phyloP scores from a whole-genome alignment of 75 land plant species.

The Cupressus sempervirens region DNA sequence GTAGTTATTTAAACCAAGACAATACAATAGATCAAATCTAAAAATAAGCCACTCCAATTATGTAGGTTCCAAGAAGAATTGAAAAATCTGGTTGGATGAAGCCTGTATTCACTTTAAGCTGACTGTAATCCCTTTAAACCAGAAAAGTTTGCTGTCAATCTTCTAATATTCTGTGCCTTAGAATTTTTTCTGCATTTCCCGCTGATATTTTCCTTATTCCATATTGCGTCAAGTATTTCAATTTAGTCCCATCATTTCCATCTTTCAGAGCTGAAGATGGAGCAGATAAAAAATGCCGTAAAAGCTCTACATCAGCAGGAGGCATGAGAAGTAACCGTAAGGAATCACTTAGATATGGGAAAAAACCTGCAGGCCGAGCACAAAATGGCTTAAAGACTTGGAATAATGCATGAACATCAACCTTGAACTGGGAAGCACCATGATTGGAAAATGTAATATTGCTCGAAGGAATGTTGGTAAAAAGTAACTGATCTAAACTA shows the following conservation, averaged over 20 bases:
- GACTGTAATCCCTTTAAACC: background rate
- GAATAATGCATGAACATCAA: slow-evolving; percentile 58
- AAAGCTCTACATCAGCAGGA: slow-evolving; percentile 17
- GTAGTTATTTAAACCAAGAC: too few relatives aligned
- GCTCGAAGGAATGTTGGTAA: slow-evolving; percentile 44
- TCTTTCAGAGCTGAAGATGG: slow-evolving; percentile 14
- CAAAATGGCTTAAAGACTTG: slow-evolving; percentile 79
- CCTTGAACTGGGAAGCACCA: slow-evolving; percentile 57
- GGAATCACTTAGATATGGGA: slow-evolving; percentile 58
- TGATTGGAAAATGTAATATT: slow-evolving; percentile 50
- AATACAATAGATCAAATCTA: too few relatives aligned
- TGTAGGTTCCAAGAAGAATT: background rate
- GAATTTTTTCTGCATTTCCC: slow-evolving; percentile 48
- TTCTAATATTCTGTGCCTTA: slow-evolving; percentile 31
- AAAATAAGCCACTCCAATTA: too few relatives aligned
- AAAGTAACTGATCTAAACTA: slow-evolving; percentile 64
- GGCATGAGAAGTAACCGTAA: slow-evolving; percentile 53
- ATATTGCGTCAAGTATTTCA: slow-evolving; percentile 43
- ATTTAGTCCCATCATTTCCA: slow-evolving; percentile 23
- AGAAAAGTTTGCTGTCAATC: background rate
- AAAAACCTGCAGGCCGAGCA: slow-evolving; percentile 88
- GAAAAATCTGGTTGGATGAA: background rate
- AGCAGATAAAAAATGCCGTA: slow-evolving; percentile 12
- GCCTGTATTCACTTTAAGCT: background rate
- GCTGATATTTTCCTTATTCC: slow-evolving; percentile 46